A percentile compares a stretch with the other conserved stretches of the same genome.
phyloP scores from a whole-genome alignment of 2,329 filamentous ascomycete species.

The Talaromyces atroroseus region DNA sequence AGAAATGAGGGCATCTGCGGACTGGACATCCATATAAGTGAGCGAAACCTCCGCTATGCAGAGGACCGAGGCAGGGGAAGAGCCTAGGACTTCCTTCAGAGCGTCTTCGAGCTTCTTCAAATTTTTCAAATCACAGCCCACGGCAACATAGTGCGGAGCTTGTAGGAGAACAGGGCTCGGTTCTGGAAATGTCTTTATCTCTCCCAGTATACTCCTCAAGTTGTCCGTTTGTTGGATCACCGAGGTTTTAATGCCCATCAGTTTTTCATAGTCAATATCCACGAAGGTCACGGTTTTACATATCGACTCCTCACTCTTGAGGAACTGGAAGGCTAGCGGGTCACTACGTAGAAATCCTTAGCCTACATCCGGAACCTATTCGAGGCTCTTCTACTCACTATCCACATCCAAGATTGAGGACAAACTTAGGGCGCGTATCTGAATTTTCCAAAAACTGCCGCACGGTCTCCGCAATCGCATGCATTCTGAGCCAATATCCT shows the following conservation, averaged over 20 bases:
- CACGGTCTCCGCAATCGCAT: conserved; percentile 70
- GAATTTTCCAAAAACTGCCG: conserved; percentile 62
- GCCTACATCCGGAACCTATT: conserved; percentile 18
- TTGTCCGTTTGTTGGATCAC: conserved; percentile 61
- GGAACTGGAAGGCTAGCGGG: conserved; percentile 77
- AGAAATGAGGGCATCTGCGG: conserved; percentile 66
- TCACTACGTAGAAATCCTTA: conserved; percentile 54
- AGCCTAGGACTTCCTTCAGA: conserved; percentile 54
- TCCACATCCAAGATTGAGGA: conserved; percentile 83
- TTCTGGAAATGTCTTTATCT: conserved; percentile 34
- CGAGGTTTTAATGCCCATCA: conserved; percentile 68
- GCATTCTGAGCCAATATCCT: conserved; percentile 81
- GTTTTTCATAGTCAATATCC: conserved; percentile 78
- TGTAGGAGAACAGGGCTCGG: conserved; percentile 48
- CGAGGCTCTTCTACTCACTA: conserved; percentile 58
- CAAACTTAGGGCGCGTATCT: conserved; percentile 57
- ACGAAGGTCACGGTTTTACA: conserved; percentile 63
- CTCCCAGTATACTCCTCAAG: conserved; percentile 50
- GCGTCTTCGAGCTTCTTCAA: conserved; percentile 55
- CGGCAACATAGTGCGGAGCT: conserved; percentile 67
- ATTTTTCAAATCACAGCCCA: conserved; percentile 76
- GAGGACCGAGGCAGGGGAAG: conserved; percentile 59
- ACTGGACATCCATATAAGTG: conserved; percentile 75
- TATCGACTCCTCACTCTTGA: conserved; percentile 58
- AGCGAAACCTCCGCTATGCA: conserved; percentile 88